These are phyloP conservation scores for Elsinoe arachidis DNA, from an alignment of 2,329 filamentous ascomycete species.

Conservation along the genomic window DNA sequence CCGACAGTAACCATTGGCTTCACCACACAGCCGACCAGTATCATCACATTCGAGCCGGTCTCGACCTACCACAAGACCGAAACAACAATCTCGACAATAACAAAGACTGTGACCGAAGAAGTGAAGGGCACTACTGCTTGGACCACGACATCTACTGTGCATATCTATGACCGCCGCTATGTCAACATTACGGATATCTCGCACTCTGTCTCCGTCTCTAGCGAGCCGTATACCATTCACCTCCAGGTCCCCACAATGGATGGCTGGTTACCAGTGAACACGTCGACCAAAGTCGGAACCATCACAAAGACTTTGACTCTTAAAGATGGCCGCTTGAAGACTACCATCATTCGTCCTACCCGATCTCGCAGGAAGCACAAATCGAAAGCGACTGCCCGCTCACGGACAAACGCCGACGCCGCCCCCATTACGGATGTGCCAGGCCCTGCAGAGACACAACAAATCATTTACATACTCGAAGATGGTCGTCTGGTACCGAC, in stretches of 20 bases:
- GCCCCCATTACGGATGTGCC: background rate
- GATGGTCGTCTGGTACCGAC: slow-evolving; percentile 8
- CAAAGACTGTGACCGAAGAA: slow-evolving; percentile 8
- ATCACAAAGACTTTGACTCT: background rate
- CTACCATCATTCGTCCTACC: background rate
- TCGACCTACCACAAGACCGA: slow-evolving; percentile 5
- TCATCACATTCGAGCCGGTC: background rate
- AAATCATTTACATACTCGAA: slow-evolving; percentile 10
- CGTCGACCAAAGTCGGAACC: background rate
- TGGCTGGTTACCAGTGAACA: slow-evolving; percentile 9
- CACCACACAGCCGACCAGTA: slow-evolving; percentile 1
- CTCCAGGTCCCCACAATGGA: slow-evolving; percentile 2
- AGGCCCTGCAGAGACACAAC: background rate
- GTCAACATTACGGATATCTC: slow-evolving; percentile 4
- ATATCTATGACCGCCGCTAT: slow-evolving; percentile 1
- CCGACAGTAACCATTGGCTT: slow-evolving; percentile 6
- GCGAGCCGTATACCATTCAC: background rate
- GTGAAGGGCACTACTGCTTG: background rate
- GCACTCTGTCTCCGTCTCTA: background rate
- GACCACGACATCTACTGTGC: slow-evolving; percentile 6
- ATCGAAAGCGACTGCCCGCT: background rate
- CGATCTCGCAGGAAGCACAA: background rate
- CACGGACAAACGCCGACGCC: background rate
- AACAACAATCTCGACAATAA: slow-evolving; percentile 7
- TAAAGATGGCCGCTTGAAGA: background rate